These are phyloP conservation scores for Chromera velia DNA, from an alignment of 73 alveolate species.

Conservation along the genomic window DNA sequence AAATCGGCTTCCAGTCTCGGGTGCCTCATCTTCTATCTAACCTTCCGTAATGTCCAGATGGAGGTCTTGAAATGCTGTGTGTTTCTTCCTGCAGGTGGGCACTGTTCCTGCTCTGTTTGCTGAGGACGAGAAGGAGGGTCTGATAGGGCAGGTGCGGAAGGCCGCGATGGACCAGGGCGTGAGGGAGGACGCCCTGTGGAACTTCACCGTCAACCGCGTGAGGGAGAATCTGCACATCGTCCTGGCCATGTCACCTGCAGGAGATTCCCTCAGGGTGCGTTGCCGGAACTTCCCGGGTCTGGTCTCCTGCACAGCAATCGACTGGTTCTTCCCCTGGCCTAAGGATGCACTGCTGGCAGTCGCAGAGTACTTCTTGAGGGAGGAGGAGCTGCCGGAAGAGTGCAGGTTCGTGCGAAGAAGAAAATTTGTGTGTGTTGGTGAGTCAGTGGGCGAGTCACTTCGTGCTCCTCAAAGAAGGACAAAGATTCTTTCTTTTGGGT, in stretches of 20 bases:
- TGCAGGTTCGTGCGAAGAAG: background rate
- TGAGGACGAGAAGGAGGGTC: conserved; percentile 91
- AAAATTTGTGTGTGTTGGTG: too few relatives aligned
- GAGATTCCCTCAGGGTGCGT: conserved; percentile 82
- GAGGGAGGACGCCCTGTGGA: conserved; percentile 83
- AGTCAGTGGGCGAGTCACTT: too few relatives aligned
- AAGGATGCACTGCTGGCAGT: conserved; percentile 90
- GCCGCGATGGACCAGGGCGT: background rate
- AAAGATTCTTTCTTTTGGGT: too few relatives aligned
- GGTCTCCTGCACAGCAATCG: conserved; percentile 71
- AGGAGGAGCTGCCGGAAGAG: background rate
- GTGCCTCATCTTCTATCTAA: background rate
- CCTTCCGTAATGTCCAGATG: too few relatives aligned
- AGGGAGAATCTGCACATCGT: conserved; percentile 92
- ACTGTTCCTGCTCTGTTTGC: conserved; percentile 96
- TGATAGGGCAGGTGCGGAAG: background rate
- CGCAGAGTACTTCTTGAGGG: conserved; percentile 77
- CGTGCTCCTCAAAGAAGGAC: too few relatives aligned
- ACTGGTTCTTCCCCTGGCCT: conserved; percentile 96
- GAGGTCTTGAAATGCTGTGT: too few relatives aligned
- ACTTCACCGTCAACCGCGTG: conserved; percentile 70
- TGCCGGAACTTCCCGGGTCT: conserved; percentile 98
- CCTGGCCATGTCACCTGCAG: conserved; percentile 95
- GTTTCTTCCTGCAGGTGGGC: too few relatives aligned
- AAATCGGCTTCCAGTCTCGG: background rate